phyloP scores from a whole-genome alignment of 2,329 filamentous ascomycete species.

The Monosporascus sp. region DNA sequence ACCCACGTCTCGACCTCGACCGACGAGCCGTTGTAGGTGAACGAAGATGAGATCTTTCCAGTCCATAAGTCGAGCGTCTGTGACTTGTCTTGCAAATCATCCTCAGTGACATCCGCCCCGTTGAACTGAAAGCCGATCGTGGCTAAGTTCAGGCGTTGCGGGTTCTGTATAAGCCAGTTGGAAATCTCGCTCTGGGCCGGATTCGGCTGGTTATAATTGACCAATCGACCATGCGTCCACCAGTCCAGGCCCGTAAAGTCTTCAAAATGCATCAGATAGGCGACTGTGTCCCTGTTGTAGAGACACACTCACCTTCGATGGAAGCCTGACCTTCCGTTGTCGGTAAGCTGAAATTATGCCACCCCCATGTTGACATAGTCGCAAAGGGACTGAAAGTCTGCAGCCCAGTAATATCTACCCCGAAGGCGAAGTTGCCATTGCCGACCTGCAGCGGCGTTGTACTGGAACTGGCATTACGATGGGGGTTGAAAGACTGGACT shows the following conservation, averaged over 20 bases:
- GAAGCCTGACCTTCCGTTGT: conserved; percentile 33
- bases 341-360: conserved; percentile 45
- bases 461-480: conserved; percentile 40
- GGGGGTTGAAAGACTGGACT: conserved; percentile 40
- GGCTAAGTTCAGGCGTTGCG: conserved; percentile 46
- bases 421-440: conserved; percentile 45
- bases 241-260: conserved; percentile 38
- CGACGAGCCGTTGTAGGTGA: conserved; percentile 32
- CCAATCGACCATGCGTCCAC: conserved; percentile 37
- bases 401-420: conserved; percentile 41
- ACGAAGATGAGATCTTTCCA: conserved; percentile 38
- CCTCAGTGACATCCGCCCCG: conserved; percentile 33
- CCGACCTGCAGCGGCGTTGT: conserved; percentile 49
- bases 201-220: conserved; percentile 38
- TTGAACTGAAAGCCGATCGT: conserved; percentile 42
- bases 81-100: conserved; percentile 31
- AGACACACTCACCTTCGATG: conserved; percentile 22
- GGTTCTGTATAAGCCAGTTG: conserved; percentile 41
- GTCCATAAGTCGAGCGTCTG: conserved; percentile 45
- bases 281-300: neutral
- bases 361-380: conserved; percentile 44
- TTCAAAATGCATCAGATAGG: conserved; percentile 10
- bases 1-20: conserved; percentile 40
- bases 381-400: conserved; percentile 42
- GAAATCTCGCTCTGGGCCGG: conserved; percentile 36